These are phyloP conservation scores for Lachnellula suecica DNA, from an alignment of 2,329 filamentous ascomycete species.

Conservation along the genomic window DNA sequence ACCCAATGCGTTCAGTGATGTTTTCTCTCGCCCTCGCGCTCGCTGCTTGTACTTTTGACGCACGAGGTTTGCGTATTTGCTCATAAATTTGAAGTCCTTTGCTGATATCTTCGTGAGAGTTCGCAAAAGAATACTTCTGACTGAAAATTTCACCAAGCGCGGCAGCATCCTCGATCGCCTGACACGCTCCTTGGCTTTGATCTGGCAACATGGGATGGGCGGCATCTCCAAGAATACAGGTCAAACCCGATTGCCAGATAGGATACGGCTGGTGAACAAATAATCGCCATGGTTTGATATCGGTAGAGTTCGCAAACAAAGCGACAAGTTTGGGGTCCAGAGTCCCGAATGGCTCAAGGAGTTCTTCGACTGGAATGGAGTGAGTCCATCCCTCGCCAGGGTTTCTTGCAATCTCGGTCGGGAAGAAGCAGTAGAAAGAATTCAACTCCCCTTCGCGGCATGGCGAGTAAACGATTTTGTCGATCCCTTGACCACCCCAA, in stretches of 20 bases:
- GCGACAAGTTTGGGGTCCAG: constrained; percentile 44
- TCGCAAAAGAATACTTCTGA: constrained; percentile 37
- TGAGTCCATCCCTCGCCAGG: constrained; percentile 29
- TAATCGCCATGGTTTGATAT: constrained; percentile 31
- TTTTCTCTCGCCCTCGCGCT: constrained; percentile 58
- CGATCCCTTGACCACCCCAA: constrained; percentile 37
- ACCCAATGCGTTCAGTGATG: constrained; percentile 64
- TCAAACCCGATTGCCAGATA: constrained; percentile 48
- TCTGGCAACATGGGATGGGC: constrained; percentile 70
- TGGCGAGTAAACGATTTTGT: constrained; percentile 41
- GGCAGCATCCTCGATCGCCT: constrained; percentile 41
- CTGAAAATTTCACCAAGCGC: constrained; percentile 38
- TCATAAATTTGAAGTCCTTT: constrained; percentile 51
- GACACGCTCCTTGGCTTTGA: constrained; percentile 58
- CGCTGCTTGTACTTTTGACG: constrained; percentile 55
- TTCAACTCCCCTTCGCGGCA: constrained; percentile 38
- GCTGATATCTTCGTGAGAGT: constrained; percentile 40
- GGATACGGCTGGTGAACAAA: constrained; percentile 55
- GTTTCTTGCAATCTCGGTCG: constrained; percentile 23
- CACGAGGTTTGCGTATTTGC: constrained; percentile 52
- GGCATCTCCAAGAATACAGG: constrained; percentile 63
- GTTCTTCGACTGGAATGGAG: constrained; percentile 48
- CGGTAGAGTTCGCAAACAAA: constrained; percentile 27
- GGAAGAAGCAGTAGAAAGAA: constrained; percentile 41
- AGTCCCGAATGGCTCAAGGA: constrained; percentile 59